Evolutionary conservation across 2,329 filamentous ascomycete genomes (phyloP), one percentile per base, ranked within the genome.

Genomic region (Myriosclerotinia curreyana): DNA sequence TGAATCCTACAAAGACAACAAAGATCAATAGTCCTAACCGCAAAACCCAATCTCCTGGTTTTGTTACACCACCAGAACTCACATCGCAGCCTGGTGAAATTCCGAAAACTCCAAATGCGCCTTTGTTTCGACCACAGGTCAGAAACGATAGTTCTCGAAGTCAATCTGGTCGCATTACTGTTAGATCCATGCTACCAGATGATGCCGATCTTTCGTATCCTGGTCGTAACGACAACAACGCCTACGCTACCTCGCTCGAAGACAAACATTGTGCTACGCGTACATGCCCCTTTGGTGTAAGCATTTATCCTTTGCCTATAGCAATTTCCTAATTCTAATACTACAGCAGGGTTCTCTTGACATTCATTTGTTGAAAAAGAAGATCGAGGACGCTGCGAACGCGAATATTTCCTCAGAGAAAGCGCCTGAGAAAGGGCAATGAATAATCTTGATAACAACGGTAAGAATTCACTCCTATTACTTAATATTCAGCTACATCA

Each of bases 1-100:
- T 3, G 1, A 14, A 8, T 14, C 8, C 3, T 40, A 8, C 15
- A 42, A 1, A 5, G 1, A 9, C n/a, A n/a, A n/a, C n/a, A n/a
- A n/a, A n/a, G n/a, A n/a, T n/a, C n/a, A n/a, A n/a, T n/a, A n/a
- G n/a, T n/a, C n/a, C n/a, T n/a, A n/a, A 3, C 4, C 22, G 0
- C 4, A 20, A 7, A 1, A 28, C 1, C 0, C 5, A 31, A 8
- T n/a, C 22, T 11, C 20, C 22, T 31, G 15, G 8, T 4, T n/a
- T 14, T 4, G 2, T 44, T 1, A 44, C 17, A 20, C 25, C 36
- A 3, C 1, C 5, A 4, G 4, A n/a, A 20, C 36, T 20, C 0
- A 31, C 22, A 6, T 31, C 22, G 15, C 36, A 14, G 6, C 8
- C 38, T 42, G 38, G 17, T 8, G 22, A 44, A 14, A 8, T n/a